Evolutionary conservation across 495 filamentous ascomycete species (phyloP), one percentile per base, ranked within the genome.

Genomic region (Penicillium ochrochloron): DNA sequence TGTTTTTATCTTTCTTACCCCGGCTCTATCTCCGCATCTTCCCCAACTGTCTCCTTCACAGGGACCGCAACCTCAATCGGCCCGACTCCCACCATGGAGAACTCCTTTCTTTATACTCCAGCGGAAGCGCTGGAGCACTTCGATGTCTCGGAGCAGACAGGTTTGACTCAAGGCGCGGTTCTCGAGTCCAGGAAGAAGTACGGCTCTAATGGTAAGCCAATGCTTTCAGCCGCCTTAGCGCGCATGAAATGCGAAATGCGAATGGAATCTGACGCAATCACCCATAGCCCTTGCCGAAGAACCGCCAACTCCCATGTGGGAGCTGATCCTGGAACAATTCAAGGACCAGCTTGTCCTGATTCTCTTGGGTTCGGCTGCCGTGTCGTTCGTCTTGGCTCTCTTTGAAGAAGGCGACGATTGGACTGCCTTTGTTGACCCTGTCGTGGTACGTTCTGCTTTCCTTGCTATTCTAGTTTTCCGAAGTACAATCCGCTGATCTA

Each of bases 261-360:
- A 44, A 31, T 23, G 2, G 51, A 56, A 46, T 58, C 64, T 59
- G 48, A 65, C 56, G 15, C 31, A 21, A 14, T 27, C 9, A 39
- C 59, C 14, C 59, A 61, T 75, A 98, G 95, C 93, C 59, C 88
- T 99, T 61, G 89, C 92, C 17, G 95, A 99, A 78, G 96, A 98
- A 58, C 94, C 96, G 48, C 92, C 96, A n/a, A 98, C 95, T 17
- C 96, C 96, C 39, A 72, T 99, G 52, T 99, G 95, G 94, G 84
- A 97, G 76, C 87, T 99, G 63, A 90, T 99, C 46, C 83, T 98
- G 57, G 96, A 99, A 76, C 96, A 99, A 77, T 99, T 99, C 83
- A 97, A 99, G 78, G 96, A 99, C 73, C 96, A 99, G 77, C 85
- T 99, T 3, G 96, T 99, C 59, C 85, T 99, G 59, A 99, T 99